These are phyloP conservation scores for Phalaenopsis aphrodite DNA, from an alignment of 106 monocot genomes.

Conservation along the genomic window DNA sequence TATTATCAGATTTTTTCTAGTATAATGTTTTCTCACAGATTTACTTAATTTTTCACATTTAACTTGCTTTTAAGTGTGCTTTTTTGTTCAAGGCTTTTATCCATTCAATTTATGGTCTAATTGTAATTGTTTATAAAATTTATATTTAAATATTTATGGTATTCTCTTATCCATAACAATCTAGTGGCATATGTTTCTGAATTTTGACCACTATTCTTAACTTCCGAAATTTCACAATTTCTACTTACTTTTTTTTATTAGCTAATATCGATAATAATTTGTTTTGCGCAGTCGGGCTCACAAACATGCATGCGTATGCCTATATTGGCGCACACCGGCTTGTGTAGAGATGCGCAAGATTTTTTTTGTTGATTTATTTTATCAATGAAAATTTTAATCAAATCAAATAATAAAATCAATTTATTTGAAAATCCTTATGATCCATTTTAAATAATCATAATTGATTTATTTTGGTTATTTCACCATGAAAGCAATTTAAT, in stretches of 20 bases:
- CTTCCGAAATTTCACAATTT: not conserved
- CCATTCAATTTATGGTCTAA: no score
- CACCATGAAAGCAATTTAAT: not conserved
- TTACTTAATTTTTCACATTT: no score
- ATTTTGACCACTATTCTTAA: no score
- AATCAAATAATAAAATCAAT: not conserved
- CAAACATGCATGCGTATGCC: not conserved
- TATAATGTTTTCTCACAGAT: no score
- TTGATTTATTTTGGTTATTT: not conserved
- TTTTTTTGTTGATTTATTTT: no score
- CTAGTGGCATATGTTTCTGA: no score
- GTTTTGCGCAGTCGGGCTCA: not conserved
- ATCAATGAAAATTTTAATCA: not conserved
- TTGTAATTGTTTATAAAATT: no score
- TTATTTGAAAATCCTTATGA: not conserved
- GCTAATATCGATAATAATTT: not conserved
- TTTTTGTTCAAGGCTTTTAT: no score
- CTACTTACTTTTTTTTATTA: not conserved
- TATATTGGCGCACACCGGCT: not conserved
- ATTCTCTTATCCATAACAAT: no score
- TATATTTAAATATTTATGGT: no score
- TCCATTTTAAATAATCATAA: not conserved
- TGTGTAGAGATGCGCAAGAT: not conserved
- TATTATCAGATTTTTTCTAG: no score
- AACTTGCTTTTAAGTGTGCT: no score